Percentiles rank a stretch among this genome's conserved stretches.
Evolutionary conservation across 768 basidiomycete genomes (phyloP).

Genomic region (Phlebiopsis gigantea): DNA sequence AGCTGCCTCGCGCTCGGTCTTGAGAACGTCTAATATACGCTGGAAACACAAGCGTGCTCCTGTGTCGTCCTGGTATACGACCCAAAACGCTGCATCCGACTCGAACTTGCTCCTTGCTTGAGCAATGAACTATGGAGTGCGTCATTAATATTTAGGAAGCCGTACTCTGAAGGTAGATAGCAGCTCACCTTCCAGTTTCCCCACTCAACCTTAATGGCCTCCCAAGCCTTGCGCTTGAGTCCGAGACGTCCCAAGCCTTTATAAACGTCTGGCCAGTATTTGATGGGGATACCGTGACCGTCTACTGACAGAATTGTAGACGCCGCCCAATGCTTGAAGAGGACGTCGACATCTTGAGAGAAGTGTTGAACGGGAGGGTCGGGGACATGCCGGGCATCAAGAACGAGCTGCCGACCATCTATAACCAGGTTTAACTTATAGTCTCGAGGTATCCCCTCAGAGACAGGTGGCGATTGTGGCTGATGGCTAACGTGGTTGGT

Average conservation of each 20-base stretch:
- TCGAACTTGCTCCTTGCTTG: conserved; percentile 7
- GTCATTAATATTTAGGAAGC: neutral
- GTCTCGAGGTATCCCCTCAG: neutral
- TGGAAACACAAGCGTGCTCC: conserved; percentile 9
- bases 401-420: neutral
- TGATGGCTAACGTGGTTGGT: no score
- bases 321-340: conserved; percentile 17
- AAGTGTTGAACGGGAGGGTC: conserved; percentile 11
- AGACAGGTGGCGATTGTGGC: no score
- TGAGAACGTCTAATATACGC: conserved; percentile 7
- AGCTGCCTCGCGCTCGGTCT: neutral
- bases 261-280: conserved; percentile 18
- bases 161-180: neutral
- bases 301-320: conserved; percentile 11
- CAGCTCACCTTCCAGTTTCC: conserved; percentile 10
- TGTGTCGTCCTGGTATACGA: conserved; percentile 5
- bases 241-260: conserved; percentile 3
- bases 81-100: conserved; percentile 13
- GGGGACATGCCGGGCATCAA: conserved; percentile 1
- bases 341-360: conserved; percentile 9
- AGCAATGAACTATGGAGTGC: conserved; percentile 11
- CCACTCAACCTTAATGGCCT: conserved; percentile 12
- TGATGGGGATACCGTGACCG: conserved; percentile 14
- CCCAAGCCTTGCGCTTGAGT: conserved; percentile 8
- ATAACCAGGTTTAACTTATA: neutral